Evolutionary conservation across 2,329 filamentous ascomycete genomes (phyloP), one percentile per base, ranked within the genome.

Genomic region (Fusarium azukiicola): DNA sequence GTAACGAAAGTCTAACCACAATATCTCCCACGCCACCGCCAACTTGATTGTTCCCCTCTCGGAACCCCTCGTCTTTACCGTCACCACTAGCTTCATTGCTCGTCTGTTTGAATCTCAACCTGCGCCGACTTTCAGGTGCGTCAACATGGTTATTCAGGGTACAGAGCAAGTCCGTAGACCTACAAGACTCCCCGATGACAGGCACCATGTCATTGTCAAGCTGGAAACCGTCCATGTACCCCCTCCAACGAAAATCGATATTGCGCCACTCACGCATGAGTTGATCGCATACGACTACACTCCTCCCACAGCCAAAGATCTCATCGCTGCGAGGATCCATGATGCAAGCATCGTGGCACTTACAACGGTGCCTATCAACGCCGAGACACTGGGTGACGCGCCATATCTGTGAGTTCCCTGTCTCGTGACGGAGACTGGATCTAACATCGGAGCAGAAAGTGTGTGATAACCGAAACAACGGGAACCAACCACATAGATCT

Each of bases 181-280:
- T 10, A 3, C 6, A 21, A 49, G 54, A 19, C 21, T 46, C 4
- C 68, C 68, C 3, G 42, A 68, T n/a, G 40, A 54, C 6, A 46
- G 47, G 17, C 70, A 72, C 21, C 70, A 72, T 46, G 70, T 72
- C 16, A 72, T 72, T 44, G 61, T 72, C 21, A 72, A 72, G 38
- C 27, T 72, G n/a, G 70, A 72, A 56, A 67, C 70, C 6, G 56
- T 72, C 47, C 70, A 72, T 17, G 70, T 72, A 17, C 36, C 46
- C 10, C 38, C 61, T 27, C 40, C 70, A 0, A 9, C 54, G 8
- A 32, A 32, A 32, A 47, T 72, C n/a, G 70, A 72, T 21, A 54
- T 63, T 8, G 36, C 61, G n/a, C 61, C 58, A 14, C 32, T 72
- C 38, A 67, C 61, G 2, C 61, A 72, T 46, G 70, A 72, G 46